Conservation (phyloP, 352 stramenopile species). For the Phytophthora melonis region DNA sequence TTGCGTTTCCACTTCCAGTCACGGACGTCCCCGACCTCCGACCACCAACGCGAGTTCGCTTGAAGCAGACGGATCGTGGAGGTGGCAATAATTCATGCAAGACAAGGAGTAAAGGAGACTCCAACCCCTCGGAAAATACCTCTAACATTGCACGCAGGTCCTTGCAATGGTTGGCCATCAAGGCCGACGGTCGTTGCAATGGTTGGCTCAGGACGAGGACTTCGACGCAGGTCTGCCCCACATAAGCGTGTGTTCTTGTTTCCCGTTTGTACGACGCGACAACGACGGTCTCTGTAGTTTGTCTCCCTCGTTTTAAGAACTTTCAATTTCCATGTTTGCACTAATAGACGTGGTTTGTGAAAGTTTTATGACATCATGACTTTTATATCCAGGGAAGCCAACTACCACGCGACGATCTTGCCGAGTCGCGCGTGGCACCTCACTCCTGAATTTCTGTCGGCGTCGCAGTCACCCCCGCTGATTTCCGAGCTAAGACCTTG, state of each 20-base stretch:
- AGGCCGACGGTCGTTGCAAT: not conserved
- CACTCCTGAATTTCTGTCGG: constrained; percentile 17
- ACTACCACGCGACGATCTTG: not conserved
- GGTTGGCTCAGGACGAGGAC: not conserved
- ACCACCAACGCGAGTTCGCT: not conserved
- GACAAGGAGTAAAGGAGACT: constrained; percentile 11
- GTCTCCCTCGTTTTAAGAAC: not conserved
- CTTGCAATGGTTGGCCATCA: constrained; percentile 14
- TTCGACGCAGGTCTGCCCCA: not conserved
- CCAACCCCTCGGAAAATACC: not conserved
- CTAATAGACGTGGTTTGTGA: not conserved
- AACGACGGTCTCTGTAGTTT: constrained; percentile 16
- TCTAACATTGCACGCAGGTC: not conserved
- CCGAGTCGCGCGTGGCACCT: constrained; percentile 5
- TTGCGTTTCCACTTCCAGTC: not conserved
- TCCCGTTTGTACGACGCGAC: constrained; percentile 17
- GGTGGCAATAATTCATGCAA: not conserved
- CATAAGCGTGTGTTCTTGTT: constrained; percentile 9
- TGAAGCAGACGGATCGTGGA: not conserved
- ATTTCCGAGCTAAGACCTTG: not conserved
- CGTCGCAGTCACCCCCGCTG: not conserved
- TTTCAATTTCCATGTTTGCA: not conserved
- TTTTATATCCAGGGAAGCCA: not conserved
- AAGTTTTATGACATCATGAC: not conserved
- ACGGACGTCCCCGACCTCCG: not conserved